Base-by-base conservation (phyloP, 257 asterid genomes). In the Voacanga thouarsii region DNA sequence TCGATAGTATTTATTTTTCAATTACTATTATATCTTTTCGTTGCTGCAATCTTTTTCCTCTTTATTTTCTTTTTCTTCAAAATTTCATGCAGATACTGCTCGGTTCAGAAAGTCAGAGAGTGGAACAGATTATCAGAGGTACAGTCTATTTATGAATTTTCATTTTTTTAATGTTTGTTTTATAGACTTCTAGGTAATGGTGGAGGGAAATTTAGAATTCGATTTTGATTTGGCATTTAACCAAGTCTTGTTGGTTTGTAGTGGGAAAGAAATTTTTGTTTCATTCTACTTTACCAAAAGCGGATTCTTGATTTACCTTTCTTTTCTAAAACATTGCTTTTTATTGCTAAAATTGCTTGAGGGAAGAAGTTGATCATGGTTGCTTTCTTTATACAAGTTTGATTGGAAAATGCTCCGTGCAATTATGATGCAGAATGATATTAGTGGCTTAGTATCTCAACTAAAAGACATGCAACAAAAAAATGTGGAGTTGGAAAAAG, bases 61-160 rank as follows among this genome's bases (percentile, higher is more conserved):
- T 6, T 30, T 12, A 1, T 33, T 1, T 33, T 33, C 41, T 80
- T 12, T 15, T 44, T 6, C 6, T 49, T 61, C 8, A 23, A 5
- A 18, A 28, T 67, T 57, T 76, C 16, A 59, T 44, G 56, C 80
- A 93, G 99, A 90, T 86, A 91, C 59, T 83, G 39, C 70, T 67
- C 91, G 83, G 72, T 87, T 96, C 78, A 92, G 69, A 83, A 93
- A 86, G 81, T 89, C 98, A 18, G 92, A 85, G 81, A 92, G 99
- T 65, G 89, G 96, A 44, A 89, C 78, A 81, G 98, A 24, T 88
- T 96, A 39, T 75, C 96, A 8, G 99, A 96, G 97, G 99, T 96
- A 80, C 21, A 3, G 18, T 55, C 39, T 24, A 23, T 37, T 16
- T 23, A 51, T 66, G 61, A 24, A 16, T 60, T 26, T 19, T 12